Base-by-base conservation (phyloP, 768 basidiomycete genomes). In the Agaricus blazei region DNA sequence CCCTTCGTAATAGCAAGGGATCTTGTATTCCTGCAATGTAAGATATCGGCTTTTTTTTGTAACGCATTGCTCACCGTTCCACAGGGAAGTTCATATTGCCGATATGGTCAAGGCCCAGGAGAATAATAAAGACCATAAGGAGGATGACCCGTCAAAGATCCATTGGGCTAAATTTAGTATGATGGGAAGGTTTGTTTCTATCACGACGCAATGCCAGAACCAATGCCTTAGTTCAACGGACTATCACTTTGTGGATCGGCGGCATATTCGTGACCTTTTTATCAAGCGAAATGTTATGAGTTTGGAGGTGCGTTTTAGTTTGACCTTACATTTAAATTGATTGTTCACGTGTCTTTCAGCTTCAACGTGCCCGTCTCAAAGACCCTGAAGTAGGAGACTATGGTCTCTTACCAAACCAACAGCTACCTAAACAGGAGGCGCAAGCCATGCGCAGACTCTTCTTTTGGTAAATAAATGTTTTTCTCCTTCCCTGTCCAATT, bases 131-230 rank as follows among this genome's bases (percentile, higher is more conserved):
- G 90, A 95, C 62, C 78, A 82, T 59, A 81, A 82, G 59, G 72
- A 83, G 6, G 72, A 79, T 23, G 87, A 90, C 62, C 75, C 83
- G 3, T 73, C 68, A 40, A 84, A 84, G 65, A 89, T 98, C 52
- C 93, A 98, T 64, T 98, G 96, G 96, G 90, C 87, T 27, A 98
- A 98, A 70, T 97, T 90, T 70, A 88, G 87, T 60, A 87, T 93
- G 81, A 88, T 98, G 75, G 94, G 88, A 29, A 80, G 85, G 57
- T 93, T 94, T 63, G 84, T 96, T 54, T 79, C 82, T 49, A 84
- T 80, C 62, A 88, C 93, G 5, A 78, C 80, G 0, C 81, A 88
- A 58, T 93, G 88, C 62, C 93, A 96, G 70, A 70, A 80, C 9
- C 83, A 88, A 57, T 92, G 88, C 65, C 80, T 79, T 48, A 77